Base-by-base conservation (phyloP, 805 yeast genomes). In the Starmerella potacharoeniae region DNA sequence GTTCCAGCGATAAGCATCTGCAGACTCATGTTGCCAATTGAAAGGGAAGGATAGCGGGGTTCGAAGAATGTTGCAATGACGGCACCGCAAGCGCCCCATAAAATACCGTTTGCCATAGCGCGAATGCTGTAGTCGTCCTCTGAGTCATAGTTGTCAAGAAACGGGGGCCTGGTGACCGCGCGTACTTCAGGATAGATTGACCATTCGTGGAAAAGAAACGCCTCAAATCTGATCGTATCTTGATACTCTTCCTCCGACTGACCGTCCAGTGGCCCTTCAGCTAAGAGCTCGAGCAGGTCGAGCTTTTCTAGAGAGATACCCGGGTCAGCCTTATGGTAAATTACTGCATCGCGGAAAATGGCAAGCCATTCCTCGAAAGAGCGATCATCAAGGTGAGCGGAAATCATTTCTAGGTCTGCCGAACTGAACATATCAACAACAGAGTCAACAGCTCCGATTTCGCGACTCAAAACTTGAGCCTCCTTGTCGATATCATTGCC, bases 151-250 rank as follows among this genome's bases (percentile, higher is more conserved):
- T 79, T 81, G 73, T 41, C 53, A 52, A 78, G 81, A 59, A 78
- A 83, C 42, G 63, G 68, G 0, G 81, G 76, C 31, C 74, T 77
- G 5, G 77, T 74, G 33, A 79, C 77, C 5, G 83, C 75, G 31
- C 84, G 68, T 17, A 81, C 80, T 62, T 80, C 83, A 4, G 83
- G 82, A 57, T 79, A 79, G 5, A 82, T 82, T 1, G 83, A 78
- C 65, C 74, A 75, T 57, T 63, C 67, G 43, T 57, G 49, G 47
- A 69, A 68, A 44, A 77, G 62, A 22, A 71, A 73, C 5, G 80
- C 80, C 55, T 75, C 74, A 30, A 72, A 62, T 54, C 67, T 69
- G 36, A 55, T 51, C 4, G n/a, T 14, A 8, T 8, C 11, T n/a
- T 50, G 52, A 53, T 55, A 56, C 31, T 62, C 62, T 3, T 69